Conservation (phyloP, 2,329 filamentous ascomycete species). For the Fusarium devonianum region DNA sequence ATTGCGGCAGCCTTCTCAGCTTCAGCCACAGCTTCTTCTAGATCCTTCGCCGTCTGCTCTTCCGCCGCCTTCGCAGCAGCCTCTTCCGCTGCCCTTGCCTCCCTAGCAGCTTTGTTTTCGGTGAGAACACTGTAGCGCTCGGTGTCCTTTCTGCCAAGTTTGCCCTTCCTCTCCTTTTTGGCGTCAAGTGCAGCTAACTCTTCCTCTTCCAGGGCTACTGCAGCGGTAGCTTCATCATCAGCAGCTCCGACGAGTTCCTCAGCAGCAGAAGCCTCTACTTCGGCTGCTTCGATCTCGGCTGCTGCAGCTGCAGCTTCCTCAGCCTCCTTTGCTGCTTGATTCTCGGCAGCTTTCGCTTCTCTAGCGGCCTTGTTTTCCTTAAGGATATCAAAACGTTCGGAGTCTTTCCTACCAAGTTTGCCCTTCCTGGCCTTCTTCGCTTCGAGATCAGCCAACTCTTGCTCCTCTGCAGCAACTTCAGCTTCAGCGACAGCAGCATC, state of each 20-base stretch:
- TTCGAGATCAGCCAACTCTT: conserved; percentile 51
- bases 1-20: conserved; percentile 37
- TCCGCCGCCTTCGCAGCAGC: conserved; percentile 41
- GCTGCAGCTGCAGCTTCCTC: conserved; percentile 23
- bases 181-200: conserved; percentile 30
- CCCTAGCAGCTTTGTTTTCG: conserved; percentile 31
- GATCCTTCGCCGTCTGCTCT: conserved; percentile 37
- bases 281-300: conserved; percentile 4
- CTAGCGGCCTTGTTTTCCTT: conserved; percentile 45
- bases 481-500: conserved; percentile 36
- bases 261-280: conserved; percentile 17
- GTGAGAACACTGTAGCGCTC: conserved; percentile 27
- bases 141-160: conserved; percentile 34
- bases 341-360: conserved; percentile 51
- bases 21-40: conserved; percentile 40
- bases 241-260: conserved; percentile 31
- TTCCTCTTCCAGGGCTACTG: conserved; percentile 27
- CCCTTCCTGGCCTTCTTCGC: conserved; percentile 60
- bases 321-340: conserved; percentile 35
- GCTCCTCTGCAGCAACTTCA: conserved; percentile 43
- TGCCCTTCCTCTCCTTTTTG: conserved; percentile 36
- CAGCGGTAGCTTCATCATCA: conserved; percentile 19
- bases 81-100: conserved; percentile 43
- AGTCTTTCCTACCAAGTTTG: conserved; percentile 54
- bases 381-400: conserved; percentile 53